Base-by-base conservation (phyloP, 768 basidiomycete species). In the Suillus alpinus region DNA sequence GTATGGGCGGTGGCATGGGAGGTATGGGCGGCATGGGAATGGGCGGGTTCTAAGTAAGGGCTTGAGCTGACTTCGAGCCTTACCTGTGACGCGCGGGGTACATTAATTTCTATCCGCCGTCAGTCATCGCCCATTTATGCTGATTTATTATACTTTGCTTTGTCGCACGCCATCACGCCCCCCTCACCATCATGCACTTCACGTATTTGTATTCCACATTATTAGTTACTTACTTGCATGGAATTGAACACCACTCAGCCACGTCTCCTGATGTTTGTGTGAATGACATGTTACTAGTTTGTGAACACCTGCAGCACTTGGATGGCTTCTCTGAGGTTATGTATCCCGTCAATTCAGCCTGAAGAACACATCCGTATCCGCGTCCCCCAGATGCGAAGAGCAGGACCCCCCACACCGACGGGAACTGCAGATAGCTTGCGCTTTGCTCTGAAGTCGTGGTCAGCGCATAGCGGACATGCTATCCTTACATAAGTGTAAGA, bases 21-120 rank as follows among this genome's bases (percentile, higher is more conserved):
- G 78, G 78, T 0, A 84, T 85, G 83, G 83, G 82, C 1, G 86
- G 84, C 7, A 87, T 85, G 81, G 82, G 83, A 5, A 86, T 84
- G 83, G 80, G 80, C 18, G 80, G 80, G 23, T 81, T 80, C 73
- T 80, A 71, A 74, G 63, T 80, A 70, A 74, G 63, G 36, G 16
- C 16, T 29, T n/a, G 20, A 20, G 44, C 43, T 32, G 20, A 57
- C 2, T 12, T 58, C 12, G 12, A 18, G 32, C 55, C 49, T 40
- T 26, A n/a, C 36, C 26, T 57, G 50, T n/a, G 53, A 39, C 41
- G 1, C 34, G 39, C 34, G 53, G 34, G 57, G 29, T 29, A 49
- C 14, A 26, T 14, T 29, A 34, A 41, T 58, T 58, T 16, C 14
- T 16, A 53, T 37, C 20, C 36, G 26, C 37, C 53, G 16, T 40